phyloP scores from a whole-genome alignment of 305 asterid species.

The Andrographis paniculata region DNA sequence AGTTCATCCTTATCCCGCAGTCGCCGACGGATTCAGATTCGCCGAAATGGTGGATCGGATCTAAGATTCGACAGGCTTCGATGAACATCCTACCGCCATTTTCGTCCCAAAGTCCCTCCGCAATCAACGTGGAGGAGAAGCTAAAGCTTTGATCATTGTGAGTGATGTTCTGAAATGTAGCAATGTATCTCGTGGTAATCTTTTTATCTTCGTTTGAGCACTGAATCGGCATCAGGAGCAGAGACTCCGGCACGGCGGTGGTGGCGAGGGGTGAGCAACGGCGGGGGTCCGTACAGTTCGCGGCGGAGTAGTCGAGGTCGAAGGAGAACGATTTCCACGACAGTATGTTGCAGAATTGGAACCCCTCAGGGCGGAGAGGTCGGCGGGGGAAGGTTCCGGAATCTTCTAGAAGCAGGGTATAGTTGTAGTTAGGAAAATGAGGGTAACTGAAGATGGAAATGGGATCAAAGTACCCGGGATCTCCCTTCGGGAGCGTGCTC shows the following conservation, averaged over 20 bases:
- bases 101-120: conserved; percentile 58
- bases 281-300: conserved; percentile 20
- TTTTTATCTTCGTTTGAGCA: conserved; percentile 27
- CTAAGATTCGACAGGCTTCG: conserved; percentile 39
- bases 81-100: conserved; percentile 28
- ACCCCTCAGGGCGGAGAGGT: conserved; percentile 17
- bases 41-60: conserved; percentile 12
- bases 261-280: conserved; percentile 28
- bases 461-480: conserved; percentile 33
- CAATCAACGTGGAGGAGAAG: conserved; percentile 25
- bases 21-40: conserved; percentile 39
- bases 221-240: conserved; percentile 30
- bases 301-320: conserved; percentile 31
- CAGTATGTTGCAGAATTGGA: conserved; percentile 24
- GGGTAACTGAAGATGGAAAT: conserved; percentile 32
- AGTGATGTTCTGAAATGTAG: conserved; percentile 17
- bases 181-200: conserved; percentile 23
- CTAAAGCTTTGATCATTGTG: conserved; percentile 7
- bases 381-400: conserved; percentile 13
- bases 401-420: conserved; percentile 23
- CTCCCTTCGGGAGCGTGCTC: conserved; percentile 23
- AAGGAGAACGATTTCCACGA: conserved; percentile 2
- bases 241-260: conserved; percentile 18
- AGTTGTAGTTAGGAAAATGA: conserved; percentile 22
- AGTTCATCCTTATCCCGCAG: conserved; percentile 40